Evolutionary conservation across 1,284 basidiomycete species (phyloP), one percentile per base, ranked within the genome.

Genomic region (Cystobasidiaceae sp.): DNA sequence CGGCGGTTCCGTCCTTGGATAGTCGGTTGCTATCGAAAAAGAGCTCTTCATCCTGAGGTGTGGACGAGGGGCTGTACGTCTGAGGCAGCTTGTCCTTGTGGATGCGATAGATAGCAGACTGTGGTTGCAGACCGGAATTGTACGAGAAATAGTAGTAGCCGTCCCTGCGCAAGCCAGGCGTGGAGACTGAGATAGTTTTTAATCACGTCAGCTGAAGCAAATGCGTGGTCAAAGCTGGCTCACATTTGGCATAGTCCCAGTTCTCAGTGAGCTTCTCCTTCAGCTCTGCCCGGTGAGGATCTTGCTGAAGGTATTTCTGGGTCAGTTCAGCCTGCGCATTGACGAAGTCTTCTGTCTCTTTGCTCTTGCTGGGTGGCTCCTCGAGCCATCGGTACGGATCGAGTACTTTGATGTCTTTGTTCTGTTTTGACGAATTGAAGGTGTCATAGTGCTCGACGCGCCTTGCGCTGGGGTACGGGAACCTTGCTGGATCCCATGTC

Each of bases 11-110:
- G 72, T 90, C 89, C 9, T 81, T 78, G 17, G 84, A 82, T 13
- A 90, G 79, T 27, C 86, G 74, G 74, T 90, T 90, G 11, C 86
- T 82, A 74, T 90, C 86, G 70, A 90, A 89, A 75, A 87, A 90
- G 9, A 89, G 79, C 73, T 89, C 86, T 43, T 81, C 82, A 7
- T 79, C 75, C 17, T 72, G 73, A 34, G 77, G 78, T 46, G 77
- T 75, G 15, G 79, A 78, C 27, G 79, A 70, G 43, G 80, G 81
- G 67, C 84, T 80, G 15, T 44, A 51, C 15, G 66, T 82, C 78
- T 13, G 85, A 84, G 37, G 70, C 65, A 86, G 78, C 13, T 74
- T 77, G 4, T 75, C 76, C 68, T 82, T 81, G 76, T 82, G 39
- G 85, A 88, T 32, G 17, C 88, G 83, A 75, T 86, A 87, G 61